These are phyloP conservation scores for Acorus calamus DNA, from an alignment of 106 monocot genomes.

Conservation along the genomic window DNA sequence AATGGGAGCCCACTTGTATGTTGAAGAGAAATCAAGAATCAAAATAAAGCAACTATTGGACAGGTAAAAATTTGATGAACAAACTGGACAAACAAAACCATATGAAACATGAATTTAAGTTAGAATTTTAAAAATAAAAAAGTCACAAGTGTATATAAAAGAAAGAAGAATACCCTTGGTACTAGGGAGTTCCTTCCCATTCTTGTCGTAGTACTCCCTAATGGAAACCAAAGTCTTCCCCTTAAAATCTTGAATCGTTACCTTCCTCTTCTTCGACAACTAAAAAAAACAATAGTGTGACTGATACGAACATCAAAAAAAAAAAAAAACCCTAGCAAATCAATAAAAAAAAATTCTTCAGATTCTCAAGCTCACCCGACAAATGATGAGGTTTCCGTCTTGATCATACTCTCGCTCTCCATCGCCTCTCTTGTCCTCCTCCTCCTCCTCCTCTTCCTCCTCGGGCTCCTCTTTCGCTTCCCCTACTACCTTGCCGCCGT, in stretches of 20 bases:
- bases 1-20: no score
- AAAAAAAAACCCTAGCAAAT: slow-evolving; percentile 2
- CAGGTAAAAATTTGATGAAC: no score
- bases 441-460: neutral
- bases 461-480: slow-evolving; percentile 1
- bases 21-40: no score
- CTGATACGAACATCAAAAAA: neutral
- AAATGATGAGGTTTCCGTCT: slow-evolving; percentile 67
- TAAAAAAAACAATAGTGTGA: no score
- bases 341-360: neutral
- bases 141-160: neutral
- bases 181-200: slow-evolving; percentile 74
- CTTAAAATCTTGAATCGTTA: slow-evolving; percentile 72
- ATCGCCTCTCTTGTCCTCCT: neutral
- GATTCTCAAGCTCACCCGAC: slow-evolving; percentile 31
- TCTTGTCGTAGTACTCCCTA: slow-evolving; percentile 82
- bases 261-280: slow-evolving; percentile 68
- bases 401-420: slow-evolving; percentile 52
- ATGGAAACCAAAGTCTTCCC: slow-evolving; percentile 88
- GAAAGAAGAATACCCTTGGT: slow-evolving; percentile 46
- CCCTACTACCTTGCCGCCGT: neutral
- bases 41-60: no score
- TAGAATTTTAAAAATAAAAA: neutral
- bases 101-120: no score
- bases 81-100: no score